These are phyloP conservation scores for Populus euphratica DNA, from an alignment of 345 rosid genomes.

Conservation along the genomic window DNA sequence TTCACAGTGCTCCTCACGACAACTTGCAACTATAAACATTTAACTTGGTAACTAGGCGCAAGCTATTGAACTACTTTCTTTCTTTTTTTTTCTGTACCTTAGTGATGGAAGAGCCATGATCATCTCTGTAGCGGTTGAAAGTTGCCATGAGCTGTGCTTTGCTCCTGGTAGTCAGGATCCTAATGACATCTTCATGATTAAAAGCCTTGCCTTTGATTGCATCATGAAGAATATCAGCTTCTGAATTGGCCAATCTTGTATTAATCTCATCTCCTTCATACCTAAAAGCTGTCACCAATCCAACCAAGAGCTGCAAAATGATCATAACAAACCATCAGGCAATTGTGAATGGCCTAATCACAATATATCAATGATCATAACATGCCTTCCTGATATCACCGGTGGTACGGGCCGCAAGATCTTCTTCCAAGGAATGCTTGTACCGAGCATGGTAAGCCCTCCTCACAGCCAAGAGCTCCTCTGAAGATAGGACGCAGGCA, in stretches of 20 bases:
- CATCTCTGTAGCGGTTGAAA: conserved; percentile 53
- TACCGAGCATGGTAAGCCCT: conserved; percentile 57
- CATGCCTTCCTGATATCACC: conserved; percentile 56
- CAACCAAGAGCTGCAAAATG: conserved; percentile 48
- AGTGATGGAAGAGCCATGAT: conserved; percentile 44
- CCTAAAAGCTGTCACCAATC: conserved; percentile 50
- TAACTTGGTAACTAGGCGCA: background rate
- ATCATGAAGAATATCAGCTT: conserved; percentile 48
- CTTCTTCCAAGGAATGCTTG: conserved; percentile 70
- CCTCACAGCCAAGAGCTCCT: conserved; percentile 57
- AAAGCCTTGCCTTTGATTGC: conserved; percentile 41
- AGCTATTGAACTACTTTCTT: background rate
- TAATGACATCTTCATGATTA: conserved; percentile 51
- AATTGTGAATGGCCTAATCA: background rate
- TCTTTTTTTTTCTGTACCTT: conserved; percentile 28
- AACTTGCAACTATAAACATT: background rate
- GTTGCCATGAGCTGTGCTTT: conserved; percentile 56
- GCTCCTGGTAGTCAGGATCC: conserved; percentile 63
- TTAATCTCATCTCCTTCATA: conserved; percentile 52
- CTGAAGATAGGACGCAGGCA: conserved; percentile 46
- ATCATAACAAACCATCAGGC: background rate
- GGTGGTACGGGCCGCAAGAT: conserved; percentile 52
- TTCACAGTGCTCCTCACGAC: no score
- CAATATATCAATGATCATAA: background rate
- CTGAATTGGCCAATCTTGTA: conserved; percentile 36